These are phyloP conservation scores for Cydonia oblonga DNA, from an alignment of 331 rosid genomes.

Conservation along the genomic window DNA sequence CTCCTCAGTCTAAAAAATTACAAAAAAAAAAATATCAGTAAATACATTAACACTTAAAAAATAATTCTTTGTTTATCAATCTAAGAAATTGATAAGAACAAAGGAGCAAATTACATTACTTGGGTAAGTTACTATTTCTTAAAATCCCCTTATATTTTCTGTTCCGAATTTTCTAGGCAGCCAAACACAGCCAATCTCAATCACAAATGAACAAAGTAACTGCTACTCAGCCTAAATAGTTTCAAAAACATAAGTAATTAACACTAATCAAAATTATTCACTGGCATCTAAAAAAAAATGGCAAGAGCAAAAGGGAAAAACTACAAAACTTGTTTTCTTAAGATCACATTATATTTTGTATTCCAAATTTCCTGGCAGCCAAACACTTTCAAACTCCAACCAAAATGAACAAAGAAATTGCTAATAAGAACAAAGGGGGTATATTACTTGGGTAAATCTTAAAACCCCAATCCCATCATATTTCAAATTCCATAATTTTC, in stretches of 20 bases:
- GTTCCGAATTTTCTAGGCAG: not conserved
- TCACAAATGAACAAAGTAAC: not conserved
- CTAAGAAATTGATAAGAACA: not conserved
- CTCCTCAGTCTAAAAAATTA: slow-evolving; percentile 10
- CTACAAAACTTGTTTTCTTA: no score
- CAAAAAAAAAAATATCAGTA: no score
- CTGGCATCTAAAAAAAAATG: no score
- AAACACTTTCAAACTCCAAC: not conserved
- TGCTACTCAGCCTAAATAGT: not conserved
- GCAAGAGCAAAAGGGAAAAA: no score
- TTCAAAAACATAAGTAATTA: no score
- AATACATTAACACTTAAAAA: not conserved
- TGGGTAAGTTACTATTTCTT: not conserved
- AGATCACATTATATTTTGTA: no score
- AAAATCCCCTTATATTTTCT: not conserved
- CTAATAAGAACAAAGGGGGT: no score
- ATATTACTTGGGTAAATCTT: not conserved
- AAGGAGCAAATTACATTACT: not conserved
- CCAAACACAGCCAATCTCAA: not conserved
- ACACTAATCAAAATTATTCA: not conserved
- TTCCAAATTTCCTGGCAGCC: not conserved
- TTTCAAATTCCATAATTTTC: not conserved
- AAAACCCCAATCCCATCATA: not conserved
- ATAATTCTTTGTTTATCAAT: not conserved
- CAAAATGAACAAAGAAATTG: not conserved